These are phyloP conservation scores for Eimeria brunetti DNA, from an alignment of 169 alveolate genomes.

Conservation along the genomic window DNA sequence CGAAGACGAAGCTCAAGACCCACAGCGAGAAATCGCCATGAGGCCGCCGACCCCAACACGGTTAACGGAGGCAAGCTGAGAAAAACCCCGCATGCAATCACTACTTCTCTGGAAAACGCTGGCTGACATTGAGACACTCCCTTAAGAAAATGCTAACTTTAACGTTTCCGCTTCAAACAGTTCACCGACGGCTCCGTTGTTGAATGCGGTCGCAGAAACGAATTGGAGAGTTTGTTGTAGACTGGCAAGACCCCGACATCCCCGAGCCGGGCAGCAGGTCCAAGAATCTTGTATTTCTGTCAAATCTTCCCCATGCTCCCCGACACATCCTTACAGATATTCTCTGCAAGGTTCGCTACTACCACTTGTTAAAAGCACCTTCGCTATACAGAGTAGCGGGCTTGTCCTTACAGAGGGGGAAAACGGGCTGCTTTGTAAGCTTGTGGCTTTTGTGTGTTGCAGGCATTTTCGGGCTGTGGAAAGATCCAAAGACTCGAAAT, in stretches of 20 bases:
- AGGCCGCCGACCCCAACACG: conserved; percentile 79
- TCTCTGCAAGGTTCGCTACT: conserved; percentile 43
- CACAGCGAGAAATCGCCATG: conserved; percentile 58
- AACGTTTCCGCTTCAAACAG: too few relatives aligned
- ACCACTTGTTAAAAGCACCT: background rate
- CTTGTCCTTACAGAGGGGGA: background rate
- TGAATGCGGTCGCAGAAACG: conserved; percentile 60
- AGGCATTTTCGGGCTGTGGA: conserved; percentile 80
- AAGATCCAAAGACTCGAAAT: conserved; percentile 67
- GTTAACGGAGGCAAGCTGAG: conserved; percentile 69
- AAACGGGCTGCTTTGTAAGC: background rate
- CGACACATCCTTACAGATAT: conserved; percentile 44
- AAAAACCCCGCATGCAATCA: background rate
- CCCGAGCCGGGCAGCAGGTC: conserved; percentile 72
- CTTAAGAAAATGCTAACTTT: too few relatives aligned
- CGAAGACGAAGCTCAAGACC: conserved; percentile 8
- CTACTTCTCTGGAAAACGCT: too few relatives aligned
- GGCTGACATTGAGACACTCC: too few relatives aligned
- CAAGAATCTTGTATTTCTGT: conserved; percentile 73
- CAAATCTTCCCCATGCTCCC: conserved; percentile 79
- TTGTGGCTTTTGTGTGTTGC: background rate
- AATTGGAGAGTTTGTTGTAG: conserved; percentile 74
- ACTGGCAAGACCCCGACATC: conserved; percentile 65
- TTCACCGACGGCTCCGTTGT: background rate
- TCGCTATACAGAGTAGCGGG: background rate